These are phyloP conservation scores for Lactarius deliciosus DNA, from an alignment of 768 basidiomycete species.

Conservation along the genomic window DNA sequence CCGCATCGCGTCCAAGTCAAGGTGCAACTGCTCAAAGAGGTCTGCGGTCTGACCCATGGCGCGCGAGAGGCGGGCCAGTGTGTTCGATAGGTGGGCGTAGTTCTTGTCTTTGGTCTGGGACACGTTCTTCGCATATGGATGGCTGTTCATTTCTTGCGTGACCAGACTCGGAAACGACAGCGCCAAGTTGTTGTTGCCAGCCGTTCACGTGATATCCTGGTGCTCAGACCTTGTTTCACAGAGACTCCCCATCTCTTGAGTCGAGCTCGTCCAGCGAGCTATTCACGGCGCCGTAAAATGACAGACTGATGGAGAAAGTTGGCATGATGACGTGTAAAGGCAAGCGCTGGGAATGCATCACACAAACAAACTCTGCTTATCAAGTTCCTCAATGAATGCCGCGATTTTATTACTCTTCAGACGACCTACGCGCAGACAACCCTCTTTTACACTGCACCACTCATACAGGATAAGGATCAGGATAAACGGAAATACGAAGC, in stretches of 20 bases:
- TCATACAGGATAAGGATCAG: conserved; percentile 23
- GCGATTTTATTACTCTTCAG: conserved; percentile 11
- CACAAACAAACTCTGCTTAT: conserved; percentile 7
- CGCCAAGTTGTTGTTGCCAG: not conserved
- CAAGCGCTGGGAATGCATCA: conserved; percentile 4
- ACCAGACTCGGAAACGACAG: not conserved
- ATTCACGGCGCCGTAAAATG: not conserved
- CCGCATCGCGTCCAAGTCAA: conserved; percentile 76
- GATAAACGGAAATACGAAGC: conserved; percentile 14
- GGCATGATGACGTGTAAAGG: not conserved
- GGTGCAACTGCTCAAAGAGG: conserved; percentile 72
- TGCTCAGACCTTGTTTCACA: not conserved
- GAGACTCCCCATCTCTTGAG: not conserved
- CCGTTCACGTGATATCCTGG: conserved; percentile 16
- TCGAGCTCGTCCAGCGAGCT: conserved; percentile 13
- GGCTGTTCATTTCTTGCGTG: conserved; percentile 26
- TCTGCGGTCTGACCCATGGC: conserved; percentile 72
- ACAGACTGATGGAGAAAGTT: conserved; percentile 13
- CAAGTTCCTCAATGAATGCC: conserved; percentile 1
- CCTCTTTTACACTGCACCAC: conserved; percentile 21
- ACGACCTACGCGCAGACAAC: conserved; percentile 15
- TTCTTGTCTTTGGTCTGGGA: conserved; percentile 80
- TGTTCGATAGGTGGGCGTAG: conserved; percentile 72
- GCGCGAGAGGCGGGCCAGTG: conserved; percentile 63
- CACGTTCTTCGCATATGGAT: conserved; percentile 52